Evolutionary conservation across 1,139 yeast genomes (phyloP), one percentile per base, ranked within the genome.

Genomic region (Yamadazyma oceani): DNA sequence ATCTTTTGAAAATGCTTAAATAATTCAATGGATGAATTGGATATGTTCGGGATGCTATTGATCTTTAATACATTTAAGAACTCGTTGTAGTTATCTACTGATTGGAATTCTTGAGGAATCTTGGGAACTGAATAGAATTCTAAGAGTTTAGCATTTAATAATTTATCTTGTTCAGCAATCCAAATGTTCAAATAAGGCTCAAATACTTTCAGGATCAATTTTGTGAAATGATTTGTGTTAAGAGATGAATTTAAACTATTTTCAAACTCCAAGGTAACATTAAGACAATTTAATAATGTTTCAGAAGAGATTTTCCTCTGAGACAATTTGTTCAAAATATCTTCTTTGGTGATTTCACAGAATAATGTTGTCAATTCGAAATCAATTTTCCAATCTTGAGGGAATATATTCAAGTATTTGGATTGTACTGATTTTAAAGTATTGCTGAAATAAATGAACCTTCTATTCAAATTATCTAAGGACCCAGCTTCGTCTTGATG

Each of bases 401-500:
- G 92, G 57, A 94, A 94, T 27, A 73, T 69, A 9, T 61, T 54
- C 3, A 70, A 56, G 45, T 73, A 79, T 27, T 71, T 73, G 2
- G 75, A 60, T 37, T 78, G 81, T 44, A 84, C 79, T 38, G 78
- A 75, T 34, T 73, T 74, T 40, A 90, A 62, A 1, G 87, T 74
- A 48, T 85, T 80, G 49, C 84, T 82, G 60, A 88, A 84, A 58
- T 85, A 92, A 23, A 90, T 75, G 56, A 80, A 92, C 36, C 98
- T 69, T 48, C 97, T 69, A 14, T 80, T 75, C 33, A 92, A 64
- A 58, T 92, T 92, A 44, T 92, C 98, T 44, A 92, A 64, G 2
- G 95, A 84, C 1, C 97, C 97, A 0, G 98, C 97, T 60, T 90
- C 98, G 50, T 89, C 97, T 14, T 79, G 71, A 21, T 80, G 72